Conservation (phyloP, 768 basidiomycete genomes). For the Auriscalpium vulgare region DNA sequence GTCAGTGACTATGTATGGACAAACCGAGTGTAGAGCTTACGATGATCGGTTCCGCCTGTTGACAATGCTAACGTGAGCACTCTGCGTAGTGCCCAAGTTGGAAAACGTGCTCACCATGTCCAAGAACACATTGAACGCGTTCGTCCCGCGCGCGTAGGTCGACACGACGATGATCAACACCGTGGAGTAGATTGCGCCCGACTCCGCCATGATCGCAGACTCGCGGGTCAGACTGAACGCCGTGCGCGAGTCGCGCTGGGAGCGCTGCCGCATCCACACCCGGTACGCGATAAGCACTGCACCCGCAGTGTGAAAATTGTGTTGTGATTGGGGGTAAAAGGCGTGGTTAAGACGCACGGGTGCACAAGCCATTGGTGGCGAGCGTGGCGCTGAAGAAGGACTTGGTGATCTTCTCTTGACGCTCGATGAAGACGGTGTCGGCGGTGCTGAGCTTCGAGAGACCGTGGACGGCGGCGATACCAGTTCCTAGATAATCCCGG, state of each 20-base stretch:
- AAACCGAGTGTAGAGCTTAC: background rate
- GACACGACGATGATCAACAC: constrained; percentile 5
- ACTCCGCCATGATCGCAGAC: constrained; percentile 7
- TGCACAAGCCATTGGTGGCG: constrained; percentile 21
- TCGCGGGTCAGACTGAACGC: constrained; percentile 7
- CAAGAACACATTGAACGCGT: constrained; percentile 13
- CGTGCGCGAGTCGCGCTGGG: constrained; percentile 7
- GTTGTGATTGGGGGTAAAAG: too few species aligned
- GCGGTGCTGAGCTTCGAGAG: constrained; percentile 13
- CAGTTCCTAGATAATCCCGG: constrained; percentile 6
- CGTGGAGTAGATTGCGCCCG: constrained; percentile 9
- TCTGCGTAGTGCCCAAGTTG: too few species aligned
- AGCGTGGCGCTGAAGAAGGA: constrained; percentile 20
- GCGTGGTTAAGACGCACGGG: constrained; percentile 13
- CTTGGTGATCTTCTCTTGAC: constrained; percentile 16
- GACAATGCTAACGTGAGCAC: too few species aligned
- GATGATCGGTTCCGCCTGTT: constrained; percentile 8
- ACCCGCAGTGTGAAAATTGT: background rate
- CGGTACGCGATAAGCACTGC: constrained; percentile 19
- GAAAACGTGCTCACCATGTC: constrained; percentile 3
- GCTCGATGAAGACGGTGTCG: constrained; percentile 17
- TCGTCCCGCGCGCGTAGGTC: constrained; percentile 4
- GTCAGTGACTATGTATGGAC: background rate
- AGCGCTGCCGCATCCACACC: constrained; percentile 19
- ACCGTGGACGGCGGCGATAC: constrained; percentile 15